Evolutionary conservation across 1,139 yeast species (phyloP).

Genomic region (Meyerozyma elateridarum): DNA sequence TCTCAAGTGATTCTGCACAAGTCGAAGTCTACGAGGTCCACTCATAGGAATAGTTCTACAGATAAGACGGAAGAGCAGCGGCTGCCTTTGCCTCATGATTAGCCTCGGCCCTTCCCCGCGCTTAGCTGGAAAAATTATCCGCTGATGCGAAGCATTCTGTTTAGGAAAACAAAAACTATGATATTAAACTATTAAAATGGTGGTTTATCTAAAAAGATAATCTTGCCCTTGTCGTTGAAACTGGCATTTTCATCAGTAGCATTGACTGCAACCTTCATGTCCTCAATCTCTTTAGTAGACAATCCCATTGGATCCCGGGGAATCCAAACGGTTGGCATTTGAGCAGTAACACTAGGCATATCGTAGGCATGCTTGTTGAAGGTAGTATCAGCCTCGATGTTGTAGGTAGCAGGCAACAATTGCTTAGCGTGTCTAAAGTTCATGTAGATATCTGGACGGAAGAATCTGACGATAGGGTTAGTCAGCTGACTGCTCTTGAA

Average conservation of each 20-base stretch:
- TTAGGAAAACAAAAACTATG: no score
- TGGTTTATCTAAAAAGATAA: slow-evolving; percentile 54
- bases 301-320: slow-evolving; percentile 84
- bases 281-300: slow-evolving; percentile 53
- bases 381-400: slow-evolving; percentile 17
- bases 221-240: slow-evolving; percentile 55
- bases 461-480: slow-evolving; percentile 41
- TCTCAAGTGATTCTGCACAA: no score
- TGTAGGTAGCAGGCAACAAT: slow-evolving; percentile 48
- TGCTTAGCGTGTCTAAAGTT: slow-evolving; percentile 52
- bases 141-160: no score
- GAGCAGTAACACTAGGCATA: slow-evolving; percentile 65
- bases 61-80: no score
- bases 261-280: slow-evolving; percentile 41
- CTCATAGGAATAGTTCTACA: no score
- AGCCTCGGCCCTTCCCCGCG: no score
- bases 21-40: no score
- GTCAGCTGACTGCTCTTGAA: slow-evolving; percentile 25
- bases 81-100: no score
- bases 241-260: slow-evolving; percentile 66
- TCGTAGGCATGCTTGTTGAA: slow-evolving; percentile 49
- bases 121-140: no score
- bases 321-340: slow-evolving; percentile 78
- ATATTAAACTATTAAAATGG: slow-evolving; percentile 32
- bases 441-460: slow-evolving; percentile 63